Percentiles rank a stretch among this genome's conserved stretches.
These are phyloP conservation scores for Polychaeton citri DNA, from an alignment of 2,329 filamentous ascomycete genomes.

Conservation along the genomic window DNA sequence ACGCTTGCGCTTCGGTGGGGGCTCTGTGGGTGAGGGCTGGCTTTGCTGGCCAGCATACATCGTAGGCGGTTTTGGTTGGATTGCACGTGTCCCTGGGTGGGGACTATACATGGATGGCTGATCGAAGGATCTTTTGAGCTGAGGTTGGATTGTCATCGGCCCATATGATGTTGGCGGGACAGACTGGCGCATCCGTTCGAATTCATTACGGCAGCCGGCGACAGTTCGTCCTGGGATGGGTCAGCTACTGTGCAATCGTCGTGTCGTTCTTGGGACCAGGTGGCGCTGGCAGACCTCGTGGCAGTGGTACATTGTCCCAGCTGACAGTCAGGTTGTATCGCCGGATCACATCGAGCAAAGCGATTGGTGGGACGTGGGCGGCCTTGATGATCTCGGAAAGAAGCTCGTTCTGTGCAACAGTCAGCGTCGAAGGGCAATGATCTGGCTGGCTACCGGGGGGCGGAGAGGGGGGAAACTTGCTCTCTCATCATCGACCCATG, in stretches of 20 bases:
- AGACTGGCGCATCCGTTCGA: conserved; percentile 12
- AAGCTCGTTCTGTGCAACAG: conserved; percentile 22
- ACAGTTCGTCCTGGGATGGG: conserved; percentile 20
- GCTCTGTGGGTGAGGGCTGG: conserved; percentile 14
- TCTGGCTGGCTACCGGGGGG: too few relatives aligned
- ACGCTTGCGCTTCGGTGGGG: conserved; percentile 30
- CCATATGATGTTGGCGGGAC: conserved; percentile 4
- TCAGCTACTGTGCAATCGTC: too few relatives aligned
- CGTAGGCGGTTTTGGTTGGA: conserved; percentile 30
- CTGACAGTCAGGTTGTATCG: conserved; percentile 30
- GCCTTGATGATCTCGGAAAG: conserved; percentile 41
- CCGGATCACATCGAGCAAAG: conserved; percentile 31
- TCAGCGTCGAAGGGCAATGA: background rate
- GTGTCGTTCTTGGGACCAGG: background rate
- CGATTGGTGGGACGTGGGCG: conserved; percentile 28
- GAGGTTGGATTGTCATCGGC: conserved; percentile 8
- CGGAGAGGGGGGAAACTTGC: conserved; percentile 16
- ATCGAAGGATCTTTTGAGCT: conserved; percentile 16
- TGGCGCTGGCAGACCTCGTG: conserved; percentile 28
- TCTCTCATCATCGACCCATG: conserved; percentile 35
- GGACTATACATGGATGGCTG: background rate
- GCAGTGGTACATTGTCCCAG: conserved; percentile 38
- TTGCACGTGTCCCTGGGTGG: conserved; percentile 21
- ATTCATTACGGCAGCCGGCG: conserved; percentile 18
- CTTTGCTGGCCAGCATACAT: conserved; percentile 4